Base-by-base conservation (phyloP, 352 stramenopile genomes). In the Pythium diclinum region DNA sequence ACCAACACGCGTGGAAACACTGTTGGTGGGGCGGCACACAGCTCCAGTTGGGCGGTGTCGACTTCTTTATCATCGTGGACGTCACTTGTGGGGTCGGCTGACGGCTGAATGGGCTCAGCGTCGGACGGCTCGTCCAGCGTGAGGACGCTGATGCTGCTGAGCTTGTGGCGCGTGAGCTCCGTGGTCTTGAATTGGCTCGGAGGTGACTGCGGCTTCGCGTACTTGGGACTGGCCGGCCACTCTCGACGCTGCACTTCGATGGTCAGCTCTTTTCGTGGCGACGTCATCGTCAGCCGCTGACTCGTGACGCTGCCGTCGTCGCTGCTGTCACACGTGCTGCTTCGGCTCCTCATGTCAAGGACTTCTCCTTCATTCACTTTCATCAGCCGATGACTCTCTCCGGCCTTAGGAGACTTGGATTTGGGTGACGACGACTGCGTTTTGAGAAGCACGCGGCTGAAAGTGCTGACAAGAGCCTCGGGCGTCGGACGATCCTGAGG, bases 1-100 rank as follows among this genome's bases (percentile, higher is more conserved):
- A 65, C 36, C n/a, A n/a, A 9, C 10, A 65, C 49, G 4, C 47
- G 59, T 11, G 59, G 13, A 36, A 65, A 65, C 3, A 65, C 59
- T 7, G 49, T 65, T 0, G 59, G 59, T 30, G 44, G 44, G 17
- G 44, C 9, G 10, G 14, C 19, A 36, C 59, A 65, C 28, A 65
- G 49, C 4, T 65, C 49, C 16, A 58, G 6, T 17, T 30, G n/a
- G 25, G 4, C 25, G 25, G 25, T 3, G 25, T 28, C 25, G 14
- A 36, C 9, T 2, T 6, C n/a, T 19, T 55, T 14, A 34, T 34
- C 14, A 36, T 17, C 28, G 32, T 47, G 19, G 8, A 11, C n/a
- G 8, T 11, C 21, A 10, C n/a, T 51, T 7, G 14, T 14, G 9
- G 44, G 44, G 32, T 21, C 44, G 2, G 44, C 5, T 51, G 44